Base-by-base conservation (phyloP, 1,139 yeast genomes). In the Debaryomycetaceae sp. region DNA sequence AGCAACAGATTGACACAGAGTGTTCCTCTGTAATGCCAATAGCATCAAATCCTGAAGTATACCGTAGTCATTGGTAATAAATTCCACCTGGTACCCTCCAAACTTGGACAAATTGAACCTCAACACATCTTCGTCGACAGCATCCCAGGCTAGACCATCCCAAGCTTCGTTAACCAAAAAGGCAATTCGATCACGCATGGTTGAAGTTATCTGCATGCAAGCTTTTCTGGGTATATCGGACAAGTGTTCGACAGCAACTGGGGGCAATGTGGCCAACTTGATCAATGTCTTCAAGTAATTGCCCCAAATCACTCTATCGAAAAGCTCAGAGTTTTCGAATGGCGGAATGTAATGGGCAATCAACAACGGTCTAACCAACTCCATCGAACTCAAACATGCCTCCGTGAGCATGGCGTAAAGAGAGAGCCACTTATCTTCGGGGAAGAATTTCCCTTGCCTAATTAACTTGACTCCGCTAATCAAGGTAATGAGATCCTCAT, bases 161-260 rank as follows among this genome's bases (percentile, higher is more conserved):
- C 96, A 86, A 20, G 78, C 71, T 35, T 69, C 73, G 35, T 69
- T 65, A 11, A 85, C 46, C 32, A 83, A 56, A 13, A 43, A 47
- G 0, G 88, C 77, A 25, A 81, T 69, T 39, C 83, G 61, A 18
- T 71, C 69, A 42, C 94, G 69, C 41, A 84, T 60, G 43, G 75
- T 78, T 9, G 78, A 78, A 1, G 88, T 71, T 29, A 85, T 74
- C 35, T 66, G 66, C 55, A 61, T 63, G 43, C 88, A 77, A 1
- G 89, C 89, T 44, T 78, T 78, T 49, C 81, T 70, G 29, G 93
- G 88, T 33, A 83, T 78, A 29, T 76, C 80, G 2, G 86, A 72
- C 35, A 82, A 60, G 44, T 78, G 83, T 44, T 78, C 83, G 34
- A 73, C 58, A 0, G 83, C 61, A 10, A 77, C 76, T 1, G 83